These are phyloP conservation scores for Aschersonia sp. DNA, from an alignment of 2,329 filamentous ascomycete species.

Conservation along the genomic window DNA sequence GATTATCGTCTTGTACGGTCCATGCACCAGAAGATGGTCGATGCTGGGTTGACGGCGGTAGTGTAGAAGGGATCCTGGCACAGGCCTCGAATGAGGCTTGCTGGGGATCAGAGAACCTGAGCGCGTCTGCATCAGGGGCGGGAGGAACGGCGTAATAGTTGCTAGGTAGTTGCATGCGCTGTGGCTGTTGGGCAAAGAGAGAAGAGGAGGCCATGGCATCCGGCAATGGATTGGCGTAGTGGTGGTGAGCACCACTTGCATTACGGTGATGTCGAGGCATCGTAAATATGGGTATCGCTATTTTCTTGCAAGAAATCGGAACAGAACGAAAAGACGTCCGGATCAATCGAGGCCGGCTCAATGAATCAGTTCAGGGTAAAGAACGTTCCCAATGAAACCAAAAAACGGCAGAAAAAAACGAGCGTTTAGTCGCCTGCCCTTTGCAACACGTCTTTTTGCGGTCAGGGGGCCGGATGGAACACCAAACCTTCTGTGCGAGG, in stretches of 20 bases:
- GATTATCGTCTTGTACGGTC: conserved; percentile 60
- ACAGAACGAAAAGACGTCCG: conserved; percentile 5
- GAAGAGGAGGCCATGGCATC: conserved; percentile 25
- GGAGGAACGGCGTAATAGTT: conserved; percentile 25
- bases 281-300: conserved; percentile 7
- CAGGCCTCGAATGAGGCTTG: conserved; percentile 24
- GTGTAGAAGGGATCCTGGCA: conserved; percentile 15
- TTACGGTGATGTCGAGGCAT: conserved; percentile 32
- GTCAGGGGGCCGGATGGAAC: too few species aligned
- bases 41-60: conserved; percentile 25
- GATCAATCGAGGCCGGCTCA: background rate
- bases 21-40: conserved; percentile 53
- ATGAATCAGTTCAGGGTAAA: background rate
- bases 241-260: conserved; percentile 18
- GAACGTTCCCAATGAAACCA: background rate
- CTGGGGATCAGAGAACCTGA: conserved; percentile 7
- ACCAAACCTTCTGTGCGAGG: too few species aligned
- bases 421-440: too few species aligned
- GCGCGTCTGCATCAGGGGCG: conserved; percentile 15
- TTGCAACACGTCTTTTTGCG: too few species aligned
- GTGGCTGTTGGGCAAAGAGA: conserved; percentile 25
- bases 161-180: conserved; percentile 22
- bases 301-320: conserved; percentile 4
- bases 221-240: conserved; percentile 20
- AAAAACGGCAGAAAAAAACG: background rate